Evolutionary conservation across 108 stramenopile genomes (phyloP).

Genomic region (Parietichytrium sp.): DNA sequence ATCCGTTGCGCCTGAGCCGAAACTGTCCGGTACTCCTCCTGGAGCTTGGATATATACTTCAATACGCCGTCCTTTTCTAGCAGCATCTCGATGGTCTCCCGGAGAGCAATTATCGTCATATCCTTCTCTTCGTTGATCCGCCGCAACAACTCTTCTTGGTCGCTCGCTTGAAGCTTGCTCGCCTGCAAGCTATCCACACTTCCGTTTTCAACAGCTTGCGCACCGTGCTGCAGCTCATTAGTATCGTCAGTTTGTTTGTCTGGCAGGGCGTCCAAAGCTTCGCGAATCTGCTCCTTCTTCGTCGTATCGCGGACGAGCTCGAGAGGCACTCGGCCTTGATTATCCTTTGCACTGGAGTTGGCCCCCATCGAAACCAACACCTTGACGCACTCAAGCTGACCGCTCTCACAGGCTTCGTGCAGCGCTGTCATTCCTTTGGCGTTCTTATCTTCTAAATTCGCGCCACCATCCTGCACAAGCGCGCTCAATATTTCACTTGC

Average conservation of each 20-base stretch:
- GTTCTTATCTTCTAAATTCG: background rate
- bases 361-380: background rate
- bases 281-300: background rate
- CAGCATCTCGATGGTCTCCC: background rate
- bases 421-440: background rate
- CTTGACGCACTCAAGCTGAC: background rate
- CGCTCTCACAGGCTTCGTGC: slow-evolving; percentile 26
- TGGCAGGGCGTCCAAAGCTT: slow-evolving; percentile 11
- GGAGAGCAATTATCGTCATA: slow-evolving; percentile 19
- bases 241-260: too few relatives aligned
- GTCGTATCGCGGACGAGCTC: too few relatives aligned
- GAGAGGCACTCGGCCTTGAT: background rate
- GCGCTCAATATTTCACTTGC: background rate
- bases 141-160: background rate
- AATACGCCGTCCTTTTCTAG: slow-evolving; percentile 1
- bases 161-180: too few relatives aligned
- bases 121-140: slow-evolving; percentile 19
- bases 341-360: background rate
- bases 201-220: too few relatives aligned
- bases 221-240: too few relatives aligned
- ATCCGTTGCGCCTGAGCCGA: background rate
- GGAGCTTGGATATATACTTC: slow-evolving; percentile 25
- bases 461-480: background rate
- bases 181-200: too few relatives aligned
- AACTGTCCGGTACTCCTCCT: background rate